Conservation (phyloP, 1,139 yeast species). For the Eremothecium coryli region DNA sequence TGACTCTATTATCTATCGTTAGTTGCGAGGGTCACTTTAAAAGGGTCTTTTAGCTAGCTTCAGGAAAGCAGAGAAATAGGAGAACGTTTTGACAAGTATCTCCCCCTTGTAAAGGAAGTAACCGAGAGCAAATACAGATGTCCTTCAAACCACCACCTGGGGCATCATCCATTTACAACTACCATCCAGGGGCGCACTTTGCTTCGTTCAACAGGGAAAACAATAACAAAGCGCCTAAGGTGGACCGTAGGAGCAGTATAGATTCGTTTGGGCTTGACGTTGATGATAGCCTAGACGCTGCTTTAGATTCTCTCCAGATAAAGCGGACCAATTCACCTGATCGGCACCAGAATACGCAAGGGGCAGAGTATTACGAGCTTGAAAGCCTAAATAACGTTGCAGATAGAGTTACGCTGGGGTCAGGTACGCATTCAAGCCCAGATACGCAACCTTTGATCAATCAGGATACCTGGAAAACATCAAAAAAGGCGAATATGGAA, state of each 20-base stretch:
- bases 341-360: background rate
- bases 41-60: too few relatives aligned
- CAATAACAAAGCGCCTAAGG: slow-evolving; percentile 6
- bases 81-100: too few relatives aligned
- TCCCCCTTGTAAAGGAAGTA: too few relatives aligned
- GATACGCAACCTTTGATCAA: slow-evolving; percentile 6
- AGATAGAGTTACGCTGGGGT: slow-evolving; percentile 8
- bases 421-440: background rate
- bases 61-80: too few relatives aligned
- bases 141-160: slow-evolving; percentile 17
- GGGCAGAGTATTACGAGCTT: slow-evolving; percentile 24
- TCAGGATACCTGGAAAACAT: slow-evolving; percentile 9
- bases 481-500: background rate
- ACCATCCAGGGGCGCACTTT: slow-evolving; percentile 1
- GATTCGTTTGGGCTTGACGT: slow-evolving; percentile 32
- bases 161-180: slow-evolving; percentile 5
- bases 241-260: slow-evolving; percentile 27
- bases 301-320: slow-evolving; percentile 32
- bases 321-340: slow-evolving; percentile 11
- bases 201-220: background rate
- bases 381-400: slow-evolving; percentile 18
- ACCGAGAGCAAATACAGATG: slow-evolving; percentile 10
- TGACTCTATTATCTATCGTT: too few relatives aligned
- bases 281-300: slow-evolving; percentile 35
- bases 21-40: too few relatives aligned